Conservation (phyloP, 495 filamentous ascomycete species). For the Friedmanniomyces endolithicus region DNA sequence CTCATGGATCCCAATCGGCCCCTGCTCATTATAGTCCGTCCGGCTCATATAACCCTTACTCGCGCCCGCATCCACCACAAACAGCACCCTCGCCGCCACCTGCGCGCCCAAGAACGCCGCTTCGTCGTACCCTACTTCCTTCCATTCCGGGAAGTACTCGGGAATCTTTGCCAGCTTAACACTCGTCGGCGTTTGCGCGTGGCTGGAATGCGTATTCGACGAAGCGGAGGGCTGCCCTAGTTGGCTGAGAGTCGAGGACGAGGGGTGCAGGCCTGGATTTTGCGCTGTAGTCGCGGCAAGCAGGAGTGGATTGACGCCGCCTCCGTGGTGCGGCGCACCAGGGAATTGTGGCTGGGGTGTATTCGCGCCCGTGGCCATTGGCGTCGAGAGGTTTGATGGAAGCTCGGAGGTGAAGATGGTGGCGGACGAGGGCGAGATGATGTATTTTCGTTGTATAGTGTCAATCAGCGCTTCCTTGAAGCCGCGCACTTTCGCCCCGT, state of each 20-base stretch:
- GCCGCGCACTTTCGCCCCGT: slow-evolving; percentile 68
- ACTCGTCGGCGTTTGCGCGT: slow-evolving; percentile 77
- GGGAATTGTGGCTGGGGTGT: slow-evolving; percentile 59
- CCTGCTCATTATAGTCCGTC: slow-evolving; percentile 66
- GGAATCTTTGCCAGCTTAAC: slow-evolving; percentile 70
- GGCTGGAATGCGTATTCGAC: slow-evolving; percentile 53
- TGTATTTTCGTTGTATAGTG: slow-evolving; percentile 66
- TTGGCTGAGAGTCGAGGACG: slow-evolving; percentile 27
- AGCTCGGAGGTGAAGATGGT: slow-evolving; percentile 97
- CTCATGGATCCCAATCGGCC: slow-evolving; percentile 55
- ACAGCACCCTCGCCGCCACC: slow-evolving; percentile 63
- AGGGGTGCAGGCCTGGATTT: slow-evolving; percentile 35
- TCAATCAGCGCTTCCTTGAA: slow-evolving; percentile 79
- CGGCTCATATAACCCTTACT: slow-evolving; percentile 63
- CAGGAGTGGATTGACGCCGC: slow-evolving; percentile 76
- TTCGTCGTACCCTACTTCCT: slow-evolving; percentile 55
- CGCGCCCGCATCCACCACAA: slow-evolving; percentile 56
- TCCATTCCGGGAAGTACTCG: slow-evolving; percentile 89
- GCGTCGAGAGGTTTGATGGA: slow-evolving; percentile 79
- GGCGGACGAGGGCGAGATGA: slow-evolving; percentile 77
- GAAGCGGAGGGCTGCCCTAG: slow-evolving; percentile 30
- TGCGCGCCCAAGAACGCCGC: slow-evolving; percentile 61
- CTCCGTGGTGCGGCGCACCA: slow-evolving; percentile 28
- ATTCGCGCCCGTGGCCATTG: slow-evolving; percentile 78
- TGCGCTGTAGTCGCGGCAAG: slow-evolving; percentile 72